These are phyloP conservation scores for Stagonosporopsis cucurbitacearum DNA, from an alignment of 2,329 filamentous ascomycete genomes.

Conservation along the genomic window DNA sequence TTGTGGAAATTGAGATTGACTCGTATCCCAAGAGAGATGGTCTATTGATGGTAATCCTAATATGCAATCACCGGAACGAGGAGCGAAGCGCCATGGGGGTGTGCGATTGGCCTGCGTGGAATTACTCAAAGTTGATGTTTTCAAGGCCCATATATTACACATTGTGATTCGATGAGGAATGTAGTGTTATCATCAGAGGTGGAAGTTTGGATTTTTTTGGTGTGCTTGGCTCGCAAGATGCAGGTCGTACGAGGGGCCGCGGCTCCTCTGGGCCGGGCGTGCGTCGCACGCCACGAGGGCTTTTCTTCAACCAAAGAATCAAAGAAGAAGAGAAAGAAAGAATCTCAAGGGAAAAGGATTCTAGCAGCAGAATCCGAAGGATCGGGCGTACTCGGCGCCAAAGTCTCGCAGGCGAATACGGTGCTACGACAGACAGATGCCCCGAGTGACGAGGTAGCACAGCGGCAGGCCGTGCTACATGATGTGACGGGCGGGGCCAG, in stretches of 20 bases:
- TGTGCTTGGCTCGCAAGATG: not conserved
- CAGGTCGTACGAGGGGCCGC: constrained; percentile 5
- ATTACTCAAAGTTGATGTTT: constrained; percentile 5
- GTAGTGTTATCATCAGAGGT: not conserved
- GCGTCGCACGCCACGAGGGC: constrained; percentile 1
- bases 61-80: constrained; percentile 15
- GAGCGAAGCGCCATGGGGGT: constrained; percentile 2
- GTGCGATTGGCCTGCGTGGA: constrained; percentile 9
- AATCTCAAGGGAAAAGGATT: too few species aligned
- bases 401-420: constrained; percentile 2
- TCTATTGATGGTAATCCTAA: constrained; percentile 15
- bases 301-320: constrained; percentile 8
- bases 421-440: constrained; percentile 6
- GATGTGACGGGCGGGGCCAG: not conserved
- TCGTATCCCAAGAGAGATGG: constrained; percentile 11
- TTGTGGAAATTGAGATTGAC: constrained; percentile 20
- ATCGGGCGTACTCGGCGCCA: constrained; percentile 10
- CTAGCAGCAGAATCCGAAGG: not conserved
- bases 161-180: constrained; percentile 5
- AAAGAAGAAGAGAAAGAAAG: too few species aligned
- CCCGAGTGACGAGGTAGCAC: constrained; percentile 10
- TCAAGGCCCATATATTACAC: not conserved
- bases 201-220: not conserved
- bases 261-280: not conserved
- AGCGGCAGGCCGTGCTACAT: constrained; percentile 10